Conservation (phyloP, 2,329 filamentous ascomycete genomes). For the Penicillium sp. region DNA sequence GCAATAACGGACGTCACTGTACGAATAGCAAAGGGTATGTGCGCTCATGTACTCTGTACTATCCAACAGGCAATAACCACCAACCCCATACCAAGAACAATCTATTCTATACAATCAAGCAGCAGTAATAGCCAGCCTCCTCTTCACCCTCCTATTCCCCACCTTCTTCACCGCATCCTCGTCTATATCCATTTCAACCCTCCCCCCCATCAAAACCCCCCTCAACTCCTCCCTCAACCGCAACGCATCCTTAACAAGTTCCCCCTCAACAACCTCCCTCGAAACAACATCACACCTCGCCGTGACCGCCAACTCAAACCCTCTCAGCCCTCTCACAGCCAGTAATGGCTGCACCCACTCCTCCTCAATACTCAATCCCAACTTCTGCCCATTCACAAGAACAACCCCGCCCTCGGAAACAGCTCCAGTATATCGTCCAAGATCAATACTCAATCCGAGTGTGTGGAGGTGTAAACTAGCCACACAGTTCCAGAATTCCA, state of each 20-base stretch:
- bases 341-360: constrained; percentile 37
- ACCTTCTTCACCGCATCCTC: neutral
- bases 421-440: too few species aligned
- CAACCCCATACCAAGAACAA: too few species aligned
- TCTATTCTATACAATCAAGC: too few species aligned
- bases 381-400: constrained; percentile 26
- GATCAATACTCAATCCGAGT: constrained; percentile 36
- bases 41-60: too few species aligned
- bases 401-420: constrained; percentile 29
- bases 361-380: constrained; percentile 32
- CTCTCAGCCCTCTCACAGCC: constrained; percentile 30
- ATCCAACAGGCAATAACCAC: too few species aligned
- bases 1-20: too few species aligned
- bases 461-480: constrained; percentile 29
- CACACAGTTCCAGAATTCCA: constrained; percentile 29
- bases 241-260: constrained; percentile 31
- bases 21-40: too few species aligned
- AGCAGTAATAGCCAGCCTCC: constrained; percentile 34
- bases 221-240: constrained; percentile 32
- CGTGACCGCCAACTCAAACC: constrained; percentile 41
- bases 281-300: constrained; percentile 36
- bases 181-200: neutral
- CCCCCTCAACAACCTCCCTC: constrained; percentile 31
- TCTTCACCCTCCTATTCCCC: constrained; percentile 6
- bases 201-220: constrained; percentile 24